These are phyloP conservation scores for Starmerella ratchasimensis DNA, from an alignment of 805 yeast genomes.

Conservation along the genomic window DNA sequence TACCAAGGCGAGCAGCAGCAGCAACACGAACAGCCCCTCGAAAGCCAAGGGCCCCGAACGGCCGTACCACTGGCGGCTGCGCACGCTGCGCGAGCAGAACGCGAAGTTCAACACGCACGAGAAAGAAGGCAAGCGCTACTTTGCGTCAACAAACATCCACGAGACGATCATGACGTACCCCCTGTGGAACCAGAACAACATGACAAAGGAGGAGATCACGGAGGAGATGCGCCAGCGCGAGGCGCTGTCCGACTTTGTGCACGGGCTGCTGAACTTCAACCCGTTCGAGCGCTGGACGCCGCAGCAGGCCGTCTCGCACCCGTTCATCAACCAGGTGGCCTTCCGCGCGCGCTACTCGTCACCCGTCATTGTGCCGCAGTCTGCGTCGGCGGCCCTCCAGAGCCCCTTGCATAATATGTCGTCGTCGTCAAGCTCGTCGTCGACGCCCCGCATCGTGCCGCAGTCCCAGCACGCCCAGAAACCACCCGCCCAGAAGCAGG, in stretches of 20 bases:
- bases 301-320: conserved; percentile 84
- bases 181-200: conserved; percentile 24
- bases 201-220: conserved; percentile 36
- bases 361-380: too few relatives aligned
- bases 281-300: conserved; percentile 96
- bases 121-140: conserved; percentile 74
- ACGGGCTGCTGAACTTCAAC: conserved; percentile 65
- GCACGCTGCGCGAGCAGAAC: conserved; percentile 41
- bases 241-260: conserved; percentile 60
- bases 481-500: too few relatives aligned
- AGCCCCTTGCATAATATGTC: neutral
- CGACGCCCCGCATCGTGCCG: too few relatives aligned
- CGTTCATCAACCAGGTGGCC: conserved; percentile 58
- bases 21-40: too few relatives aligned
- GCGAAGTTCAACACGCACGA: conserved; percentile 36
- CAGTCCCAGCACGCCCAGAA: too few relatives aligned
- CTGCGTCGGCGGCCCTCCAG: conserved; percentile 1
- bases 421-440: too few relatives aligned
- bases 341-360: conserved; percentile 34
- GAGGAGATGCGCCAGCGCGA: conserved; percentile 61
- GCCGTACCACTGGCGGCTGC: conserved; percentile 30
- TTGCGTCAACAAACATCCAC: conserved; percentile 46
- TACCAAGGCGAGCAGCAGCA: too few relatives aligned
- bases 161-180: conserved; percentile 71
- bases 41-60: too few relatives aligned